Conservation (phyloP, 495 filamentous ascomycete species). For the Podospora comata region DNA sequence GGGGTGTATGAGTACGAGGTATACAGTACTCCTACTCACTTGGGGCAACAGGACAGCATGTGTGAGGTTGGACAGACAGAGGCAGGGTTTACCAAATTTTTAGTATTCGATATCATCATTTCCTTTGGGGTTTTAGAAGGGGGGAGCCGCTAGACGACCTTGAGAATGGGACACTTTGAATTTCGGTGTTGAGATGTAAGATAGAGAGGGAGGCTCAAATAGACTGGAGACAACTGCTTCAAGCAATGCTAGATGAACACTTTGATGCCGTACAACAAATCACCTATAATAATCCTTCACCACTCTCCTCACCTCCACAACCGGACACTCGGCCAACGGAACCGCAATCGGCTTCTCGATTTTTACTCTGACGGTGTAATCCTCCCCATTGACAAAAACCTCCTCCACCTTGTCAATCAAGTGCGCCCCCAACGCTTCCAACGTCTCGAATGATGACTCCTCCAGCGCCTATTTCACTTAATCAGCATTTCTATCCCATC, state of each 20-base stretch:
- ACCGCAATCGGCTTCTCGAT: conserved; percentile 60
- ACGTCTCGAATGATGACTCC: conserved; percentile 58
- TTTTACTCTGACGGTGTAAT: conserved; percentile 47
- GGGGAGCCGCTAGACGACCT: too few relatives aligned
- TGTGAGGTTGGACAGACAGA: not conserved
- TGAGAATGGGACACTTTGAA: too few relatives aligned
- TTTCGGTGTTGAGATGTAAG: not conserved
- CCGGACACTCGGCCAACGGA: conserved; percentile 54
- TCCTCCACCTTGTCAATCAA: conserved; percentile 41
- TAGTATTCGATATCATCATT: not conserved
- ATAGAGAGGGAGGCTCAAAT: not conserved
- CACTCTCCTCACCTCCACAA: conserved; percentile 45
- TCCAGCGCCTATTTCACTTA: conserved; percentile 45
- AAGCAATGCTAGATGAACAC: not conserved
- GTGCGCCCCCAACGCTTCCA: conserved; percentile 55
- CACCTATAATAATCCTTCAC: conserved; percentile 11
- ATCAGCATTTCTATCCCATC: conserved; percentile 17
- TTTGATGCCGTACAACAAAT: too few relatives aligned
- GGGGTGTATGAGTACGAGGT: not conserved
- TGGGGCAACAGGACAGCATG: not conserved
- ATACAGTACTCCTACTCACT: not conserved
- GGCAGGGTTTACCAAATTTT: not conserved
- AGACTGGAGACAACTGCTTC: not conserved
- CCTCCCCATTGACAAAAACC: conserved; percentile 4
- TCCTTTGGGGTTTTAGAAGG: not conserved